phyloP scores from a whole-genome alignment of 2,329 filamentous ascomycete species.

The Penicillium janthinellum region DNA sequence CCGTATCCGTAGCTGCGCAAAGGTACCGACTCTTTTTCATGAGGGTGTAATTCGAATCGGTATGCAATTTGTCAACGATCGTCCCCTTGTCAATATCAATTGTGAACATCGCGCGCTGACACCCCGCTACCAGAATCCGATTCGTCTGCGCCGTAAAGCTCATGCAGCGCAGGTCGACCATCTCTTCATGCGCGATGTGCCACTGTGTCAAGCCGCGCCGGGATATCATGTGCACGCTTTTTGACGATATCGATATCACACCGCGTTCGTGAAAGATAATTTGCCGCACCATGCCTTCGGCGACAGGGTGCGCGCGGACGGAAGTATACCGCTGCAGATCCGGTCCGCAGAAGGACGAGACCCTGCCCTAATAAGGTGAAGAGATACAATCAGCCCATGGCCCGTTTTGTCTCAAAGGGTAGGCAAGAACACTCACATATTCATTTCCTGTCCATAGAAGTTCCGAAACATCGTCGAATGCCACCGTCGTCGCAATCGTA shows the following conservation, averaged over 20 bases:
- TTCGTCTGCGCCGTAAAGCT: constrained; percentile 87
- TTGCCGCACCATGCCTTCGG: constrained; percentile 81
- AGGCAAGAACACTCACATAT: constrained; percentile 61
- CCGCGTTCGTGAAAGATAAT: constrained; percentile 90
- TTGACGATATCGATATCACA: constrained; percentile 78
- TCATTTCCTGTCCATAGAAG: constrained; percentile 92
- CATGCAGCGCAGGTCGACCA: constrained; percentile 91
- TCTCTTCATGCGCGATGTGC: constrained; percentile 78
- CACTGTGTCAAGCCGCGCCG: constrained; percentile 82
- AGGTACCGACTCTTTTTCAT: constrained; percentile 90
- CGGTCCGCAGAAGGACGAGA: constrained; percentile 83
- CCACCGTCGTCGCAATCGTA: constrained; percentile 74
- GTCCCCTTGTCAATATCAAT: constrained; percentile 72
- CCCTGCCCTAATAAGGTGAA: constrained; percentile 66
- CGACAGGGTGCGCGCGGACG: constrained; percentile 72
- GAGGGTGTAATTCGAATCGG: constrained; percentile 78
- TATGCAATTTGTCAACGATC: constrained; percentile 70
- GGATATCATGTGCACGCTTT: constrained; percentile 84
- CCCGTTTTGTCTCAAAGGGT: not conserved
- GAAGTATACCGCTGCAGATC: constrained; percentile 90
- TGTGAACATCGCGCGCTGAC: constrained; percentile 82
- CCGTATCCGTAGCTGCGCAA: constrained; percentile 82
- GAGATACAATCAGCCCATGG: constrained; percentile 18
- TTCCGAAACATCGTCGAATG: constrained; percentile 87
- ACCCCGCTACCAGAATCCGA: constrained; percentile 82